These are phyloP conservation scores for Macaranga tanarius DNA, from an alignment of 441 rosid genomes.

Conservation along the genomic window DNA sequence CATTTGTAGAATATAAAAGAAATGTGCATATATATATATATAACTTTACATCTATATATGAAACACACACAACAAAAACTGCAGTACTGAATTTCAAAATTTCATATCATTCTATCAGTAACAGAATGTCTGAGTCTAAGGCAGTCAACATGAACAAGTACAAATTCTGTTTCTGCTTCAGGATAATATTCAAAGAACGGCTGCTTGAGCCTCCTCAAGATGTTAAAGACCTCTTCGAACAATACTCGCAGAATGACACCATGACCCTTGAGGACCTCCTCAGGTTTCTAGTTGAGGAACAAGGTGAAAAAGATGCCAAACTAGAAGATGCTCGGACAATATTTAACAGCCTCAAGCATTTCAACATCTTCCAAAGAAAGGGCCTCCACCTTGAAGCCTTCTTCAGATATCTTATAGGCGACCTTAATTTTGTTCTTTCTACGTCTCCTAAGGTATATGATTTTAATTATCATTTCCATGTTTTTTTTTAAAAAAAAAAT, in stretches of 20 bases:
- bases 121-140: not conserved
- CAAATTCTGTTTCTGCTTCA: constrained; percentile 62
- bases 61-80: not conserved
- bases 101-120: not conserved
- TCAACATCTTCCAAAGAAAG: constrained; percentile 52
- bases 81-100: not conserved
- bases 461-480: not conserved
- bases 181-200: constrained; percentile 55
- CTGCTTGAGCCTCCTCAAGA: constrained; percentile 56
- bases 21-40: not conserved
- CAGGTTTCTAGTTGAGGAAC: constrained; percentile 46
- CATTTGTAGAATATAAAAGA: not conserved
- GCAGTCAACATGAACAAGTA: constrained; percentile 16
- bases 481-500: not conserved
- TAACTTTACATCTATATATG: not conserved
- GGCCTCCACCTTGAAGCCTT: constrained; percentile 62
- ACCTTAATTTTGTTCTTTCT: constrained; percentile 49
- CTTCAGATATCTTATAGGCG: constrained; percentile 65
- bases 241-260: constrained; percentile 46
- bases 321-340: constrained; percentile 50
- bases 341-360: constrained; percentile 60
- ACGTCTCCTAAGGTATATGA: constrained; percentile 36
- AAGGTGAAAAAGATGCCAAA: constrained; percentile 46
- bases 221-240: constrained; percentile 37
- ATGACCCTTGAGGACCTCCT: constrained; percentile 50